Evolutionary conservation across 1,139 yeast genomes (phyloP).

Genomic region (Geotrichum bryndzae): DNA sequence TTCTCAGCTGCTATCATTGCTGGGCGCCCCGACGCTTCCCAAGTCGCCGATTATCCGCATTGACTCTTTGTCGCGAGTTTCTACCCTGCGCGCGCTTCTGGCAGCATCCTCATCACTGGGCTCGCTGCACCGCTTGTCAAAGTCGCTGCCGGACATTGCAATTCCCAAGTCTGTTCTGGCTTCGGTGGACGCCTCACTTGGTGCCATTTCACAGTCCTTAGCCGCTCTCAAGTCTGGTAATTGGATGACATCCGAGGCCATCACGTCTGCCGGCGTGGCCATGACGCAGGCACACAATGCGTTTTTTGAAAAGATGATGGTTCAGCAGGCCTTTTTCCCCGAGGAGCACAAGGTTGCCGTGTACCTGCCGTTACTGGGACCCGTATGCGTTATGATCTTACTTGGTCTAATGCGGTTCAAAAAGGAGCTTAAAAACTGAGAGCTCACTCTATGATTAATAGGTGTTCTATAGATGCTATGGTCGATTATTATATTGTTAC

Average conservation of each 20-base stretch:
- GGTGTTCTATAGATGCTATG: background rate
- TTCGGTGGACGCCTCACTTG: conserved; percentile 43
- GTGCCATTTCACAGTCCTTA: conserved; percentile 37
- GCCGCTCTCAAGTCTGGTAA: conserved; percentile 28
- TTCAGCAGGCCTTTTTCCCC: conserved; percentile 90
- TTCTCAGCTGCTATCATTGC: conserved; percentile 62
- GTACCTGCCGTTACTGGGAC: conserved; percentile 83
- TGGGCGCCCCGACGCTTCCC: conserved; percentile 60
- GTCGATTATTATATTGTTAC: background rate
- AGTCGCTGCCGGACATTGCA: conserved; percentile 68
- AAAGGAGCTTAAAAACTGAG: conserved; percentile 4
- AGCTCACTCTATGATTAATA: background rate
- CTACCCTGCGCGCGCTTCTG: conserved; percentile 47
- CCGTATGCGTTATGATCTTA: conserved; percentile 62
- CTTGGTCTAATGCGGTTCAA: conserved; percentile 41
- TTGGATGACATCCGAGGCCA: conserved; percentile 42
- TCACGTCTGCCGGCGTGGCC: conserved; percentile 51
- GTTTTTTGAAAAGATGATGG: conserved; percentile 90
- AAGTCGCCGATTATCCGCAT: conserved; percentile 53
- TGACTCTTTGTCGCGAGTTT: conserved; percentile 58
- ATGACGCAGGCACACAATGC: conserved; percentile 61
- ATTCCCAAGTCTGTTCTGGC: conserved; percentile 62
- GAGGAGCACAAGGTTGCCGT: conserved; percentile 93
- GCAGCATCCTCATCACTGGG: conserved; percentile 54
- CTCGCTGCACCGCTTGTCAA: conserved; percentile 63